phyloP scores from a whole-genome alignment of 192 early-diverging fungal genomes.

The Oehlia diaphana region DNA sequence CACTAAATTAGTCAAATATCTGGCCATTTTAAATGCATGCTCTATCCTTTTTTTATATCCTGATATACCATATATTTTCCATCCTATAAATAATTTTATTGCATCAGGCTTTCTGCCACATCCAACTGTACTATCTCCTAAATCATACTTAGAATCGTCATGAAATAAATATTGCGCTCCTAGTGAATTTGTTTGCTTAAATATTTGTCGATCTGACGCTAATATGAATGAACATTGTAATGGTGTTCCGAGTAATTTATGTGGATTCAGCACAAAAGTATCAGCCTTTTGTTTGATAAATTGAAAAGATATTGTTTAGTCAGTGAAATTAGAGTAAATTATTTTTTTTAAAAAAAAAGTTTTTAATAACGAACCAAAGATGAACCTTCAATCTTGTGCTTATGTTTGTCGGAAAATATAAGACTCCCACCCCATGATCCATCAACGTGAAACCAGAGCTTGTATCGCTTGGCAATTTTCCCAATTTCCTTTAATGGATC shows the following conservation, averaged over 20 bases:
- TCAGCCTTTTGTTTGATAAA: conserved; percentile 44
- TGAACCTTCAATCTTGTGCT: conserved; percentile 49
- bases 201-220: conserved; percentile 50
- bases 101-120: conserved; percentile 81
- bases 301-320: neutral
- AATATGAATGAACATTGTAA: conserved; percentile 77
- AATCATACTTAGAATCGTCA: conserved; percentile 56
- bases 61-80: conserved; percentile 70
- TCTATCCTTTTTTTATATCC: conserved; percentile 61
- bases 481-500: conserved; percentile 67
- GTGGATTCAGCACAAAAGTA: conserved; percentile 76
- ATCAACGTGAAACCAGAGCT: conserved; percentile 77
- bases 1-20: conserved; percentile 42
- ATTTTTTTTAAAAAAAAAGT: neutral
- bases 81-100: conserved; percentile 75
- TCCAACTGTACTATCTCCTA: conserved; percentile 76
- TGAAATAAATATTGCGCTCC: conserved; percentile 73
- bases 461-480: conserved; percentile 55
- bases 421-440: conserved; percentile 77
- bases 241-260: conserved; percentile 80
- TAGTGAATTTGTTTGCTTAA: conserved; percentile 64
- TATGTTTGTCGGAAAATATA: conserved; percentile 57
- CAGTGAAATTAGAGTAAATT: neutral
- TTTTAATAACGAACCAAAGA: conserved; percentile 39
- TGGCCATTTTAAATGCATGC: conserved; percentile 55